phyloP scores from a whole-genome alignment of 2,329 filamentous ascomycete genomes.

The Sphaerulina vaccinii region DNA sequence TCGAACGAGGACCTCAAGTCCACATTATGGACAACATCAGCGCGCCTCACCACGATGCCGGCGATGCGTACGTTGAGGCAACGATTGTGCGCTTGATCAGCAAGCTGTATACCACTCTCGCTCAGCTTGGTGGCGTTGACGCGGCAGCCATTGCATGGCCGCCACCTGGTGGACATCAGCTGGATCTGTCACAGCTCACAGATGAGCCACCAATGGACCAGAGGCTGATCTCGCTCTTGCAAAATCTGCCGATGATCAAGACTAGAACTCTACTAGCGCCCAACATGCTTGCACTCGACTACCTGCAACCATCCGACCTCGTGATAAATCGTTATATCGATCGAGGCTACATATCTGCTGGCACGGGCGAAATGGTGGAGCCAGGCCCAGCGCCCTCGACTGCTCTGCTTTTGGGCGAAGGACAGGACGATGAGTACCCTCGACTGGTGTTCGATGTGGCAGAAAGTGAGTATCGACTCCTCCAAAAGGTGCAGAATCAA shows the following conservation, averaged over 20 bases:
- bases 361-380: not conserved
- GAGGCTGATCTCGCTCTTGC: slow-evolving; percentile 1
- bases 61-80: no score
- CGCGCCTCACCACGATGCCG: no score
- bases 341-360: no score
- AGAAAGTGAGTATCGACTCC: not conserved
- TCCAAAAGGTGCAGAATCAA: not conserved
- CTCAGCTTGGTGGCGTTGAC: no score
- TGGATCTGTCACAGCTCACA: not conserved
- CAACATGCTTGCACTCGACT: not conserved
- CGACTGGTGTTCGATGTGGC: not conserved
- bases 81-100: no score
- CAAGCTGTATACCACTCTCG: no score
- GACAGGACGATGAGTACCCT: not conserved
- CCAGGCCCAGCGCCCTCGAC: not conserved
- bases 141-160: no score
- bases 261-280: not conserved
- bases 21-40: no score
- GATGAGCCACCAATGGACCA: not conserved
- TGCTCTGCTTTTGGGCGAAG: not conserved
- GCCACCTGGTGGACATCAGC: not conserved
- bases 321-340: not conserved
- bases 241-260: not conserved
- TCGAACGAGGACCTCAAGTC: no score
- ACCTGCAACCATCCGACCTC: not conserved